Evolutionary conservation across 2,329 filamentous ascomycete species (phyloP), one percentile per base, ranked within the genome.

Genomic region (Paecilomyces sp.): DNA sequence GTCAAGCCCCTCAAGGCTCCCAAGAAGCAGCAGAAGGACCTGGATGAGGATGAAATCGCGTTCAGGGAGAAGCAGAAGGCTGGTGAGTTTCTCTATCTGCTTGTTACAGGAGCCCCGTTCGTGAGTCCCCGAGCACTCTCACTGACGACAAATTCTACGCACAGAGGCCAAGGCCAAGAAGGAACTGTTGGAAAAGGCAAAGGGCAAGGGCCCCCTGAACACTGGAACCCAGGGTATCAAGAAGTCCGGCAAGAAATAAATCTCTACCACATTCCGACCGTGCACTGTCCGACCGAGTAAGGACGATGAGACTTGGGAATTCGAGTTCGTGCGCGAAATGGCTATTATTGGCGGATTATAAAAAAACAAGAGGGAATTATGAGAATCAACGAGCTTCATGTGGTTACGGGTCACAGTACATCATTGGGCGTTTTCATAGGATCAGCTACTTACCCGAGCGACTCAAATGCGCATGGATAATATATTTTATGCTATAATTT

Each of bases 241-340:
- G 88, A 97, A 96, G 86, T 94, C 90, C 63, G 92, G 92, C 77
- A 96, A 97, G 89, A 96, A 97, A 88, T 96, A 83, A 79, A 30
- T 24, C 6, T 22, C 24, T 53, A 53, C 51, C 24, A 53, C 22
- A 22, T 25, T 28, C 24, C 51, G 28, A 25, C 54, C 33, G 61
- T 53, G 15, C 8, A 28, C 30, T 24, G n/a, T 15, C 30, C 52
- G 24, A 54, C 30, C 52, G 24, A 54, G 25, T 22, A 28, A 9
- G 13, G 15, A 25, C 18, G 24, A 53, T 22, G 24, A 30, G 51
- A 53, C 24, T 15, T 30, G 18, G 22, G 24, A 50, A 3, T 47
- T 18, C n/a, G n/a, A 15, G 41, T 47, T 47, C 6, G 18, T 18
- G n/a, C 41, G 18, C 15, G 31, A 34, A 18, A 54, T n/a, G 31